Percentiles rank a stretch among this genome's conserved stretches.
phyloP scores from a whole-genome alignment of 139 green algal genomes.

The Chlorella ohadii region DNA sequence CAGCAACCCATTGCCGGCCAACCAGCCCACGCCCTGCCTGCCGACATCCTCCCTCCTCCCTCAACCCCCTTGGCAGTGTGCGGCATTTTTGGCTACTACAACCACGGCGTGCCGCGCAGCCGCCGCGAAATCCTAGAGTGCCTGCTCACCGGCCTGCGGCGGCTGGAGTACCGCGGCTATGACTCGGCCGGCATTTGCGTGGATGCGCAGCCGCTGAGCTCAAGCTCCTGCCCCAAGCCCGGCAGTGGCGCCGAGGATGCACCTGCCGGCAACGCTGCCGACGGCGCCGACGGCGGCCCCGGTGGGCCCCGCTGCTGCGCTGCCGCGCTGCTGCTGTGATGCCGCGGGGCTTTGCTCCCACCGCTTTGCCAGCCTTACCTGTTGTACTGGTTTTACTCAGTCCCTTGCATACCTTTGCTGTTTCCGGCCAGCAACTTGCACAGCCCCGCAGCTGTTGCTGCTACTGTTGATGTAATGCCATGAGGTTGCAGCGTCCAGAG shows the following conservation, averaged over 20 bases:
- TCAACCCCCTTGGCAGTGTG: constrained; percentile 69
- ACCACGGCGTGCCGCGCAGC: constrained; percentile 69
- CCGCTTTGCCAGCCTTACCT: too few relatives aligned
- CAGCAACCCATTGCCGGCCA: too few relatives aligned
- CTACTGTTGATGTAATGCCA: neutral
- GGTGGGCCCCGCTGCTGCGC: neutral
- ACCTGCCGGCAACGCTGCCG: neutral
- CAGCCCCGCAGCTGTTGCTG: neutral
- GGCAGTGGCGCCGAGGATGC: neutral
- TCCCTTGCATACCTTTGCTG: neutral
- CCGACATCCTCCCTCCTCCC: neutral
- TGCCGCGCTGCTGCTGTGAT: neutral
- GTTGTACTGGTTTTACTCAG: neutral
- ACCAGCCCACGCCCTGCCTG: too few relatives aligned
- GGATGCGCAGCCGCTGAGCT: constrained; percentile 52
- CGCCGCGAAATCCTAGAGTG: constrained; percentile 83
- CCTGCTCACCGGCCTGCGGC: constrained; percentile 87
- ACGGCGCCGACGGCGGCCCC: neutral
- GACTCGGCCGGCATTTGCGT: constrained; percentile 93
- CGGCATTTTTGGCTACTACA: constrained; percentile 98
- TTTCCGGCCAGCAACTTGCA: neutral
- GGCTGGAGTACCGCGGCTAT: constrained; percentile 98
- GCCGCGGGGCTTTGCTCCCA: too few relatives aligned
- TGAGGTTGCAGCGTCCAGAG: neutral
- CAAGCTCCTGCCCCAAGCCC: too few relatives aligned